Conservation (phyloP, 345 rosid genomes). For the Eutrema heterophyllum region DNA sequence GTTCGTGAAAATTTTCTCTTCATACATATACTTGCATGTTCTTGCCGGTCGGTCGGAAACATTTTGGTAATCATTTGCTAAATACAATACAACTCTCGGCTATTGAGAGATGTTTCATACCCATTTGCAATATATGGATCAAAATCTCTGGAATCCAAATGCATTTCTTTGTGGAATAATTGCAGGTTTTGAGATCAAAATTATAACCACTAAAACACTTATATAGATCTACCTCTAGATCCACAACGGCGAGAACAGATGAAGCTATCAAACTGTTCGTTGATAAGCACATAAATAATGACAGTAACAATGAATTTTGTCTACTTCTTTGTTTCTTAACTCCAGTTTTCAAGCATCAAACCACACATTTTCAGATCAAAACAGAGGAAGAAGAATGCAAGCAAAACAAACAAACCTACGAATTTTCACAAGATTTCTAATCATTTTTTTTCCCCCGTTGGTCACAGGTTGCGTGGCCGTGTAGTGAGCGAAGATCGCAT, state of each 20-base stretch:
- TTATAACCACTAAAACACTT: neutral
- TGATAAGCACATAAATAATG: neutral
- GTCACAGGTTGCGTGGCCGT: constrained; percentile 38
- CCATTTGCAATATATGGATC: neutral
- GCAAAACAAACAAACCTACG: neutral
- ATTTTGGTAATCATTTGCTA: neutral
- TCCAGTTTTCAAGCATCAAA: constrained; percentile 8
- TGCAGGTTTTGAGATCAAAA: neutral
- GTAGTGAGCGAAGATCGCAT: constrained; percentile 92
- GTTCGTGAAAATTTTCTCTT: neutral
- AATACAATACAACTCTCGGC: neutral
- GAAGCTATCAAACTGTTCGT: neutral
- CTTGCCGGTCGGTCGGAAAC: neutral
- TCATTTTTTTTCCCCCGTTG: neutral
- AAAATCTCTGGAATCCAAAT: neutral
- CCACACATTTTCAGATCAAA: neutral
- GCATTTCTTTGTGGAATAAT: neutral
- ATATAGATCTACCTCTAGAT: neutral
- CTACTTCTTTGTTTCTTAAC: neutral
- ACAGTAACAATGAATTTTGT: neutral
- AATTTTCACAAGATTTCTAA: neutral
- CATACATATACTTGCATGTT: neutral
- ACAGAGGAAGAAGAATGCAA: constrained; percentile 6
- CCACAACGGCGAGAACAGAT: neutral
- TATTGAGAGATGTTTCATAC: neutral